Percentiles rank a stretch among this genome's conserved stretches.
Evolutionary conservation across 1,284 basidiomycete genomes (phyloP).

Genomic region (Paramarasmius palmivorus): DNA sequence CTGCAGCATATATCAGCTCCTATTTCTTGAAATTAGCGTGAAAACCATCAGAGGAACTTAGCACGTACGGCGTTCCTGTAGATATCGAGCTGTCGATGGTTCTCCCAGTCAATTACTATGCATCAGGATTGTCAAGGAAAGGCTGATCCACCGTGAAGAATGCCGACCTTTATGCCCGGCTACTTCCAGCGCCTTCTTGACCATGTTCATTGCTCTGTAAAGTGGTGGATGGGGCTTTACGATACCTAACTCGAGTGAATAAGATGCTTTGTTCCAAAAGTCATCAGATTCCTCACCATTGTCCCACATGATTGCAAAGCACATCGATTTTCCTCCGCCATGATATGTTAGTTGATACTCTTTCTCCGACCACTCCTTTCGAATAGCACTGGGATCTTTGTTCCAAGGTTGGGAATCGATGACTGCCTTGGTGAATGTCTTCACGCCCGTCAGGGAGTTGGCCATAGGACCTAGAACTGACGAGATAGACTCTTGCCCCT

Average conservation of each 20-base stretch:
- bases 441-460: conserved; percentile 55
- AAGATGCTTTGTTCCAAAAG: not conserved
- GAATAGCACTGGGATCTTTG: conserved; percentile 61
- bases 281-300: conserved; percentile 26
- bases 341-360: conserved; percentile 62
- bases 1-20: conserved; percentile 45
- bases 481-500: conserved; percentile 70
- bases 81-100: conserved; percentile 49
- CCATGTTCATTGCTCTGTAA: conserved; percentile 55
- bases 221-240: conserved; percentile 44
- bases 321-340: conserved; percentile 52
- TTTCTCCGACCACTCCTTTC: conserved; percentile 66
- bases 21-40: too few relatives aligned
- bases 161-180: conserved; percentile 51
- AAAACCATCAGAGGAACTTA: too few relatives aligned
- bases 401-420: conserved; percentile 65
- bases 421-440: conserved; percentile 63
- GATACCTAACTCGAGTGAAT: conserved; percentile 21
- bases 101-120: conserved; percentile 46
- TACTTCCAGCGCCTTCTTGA: conserved; percentile 53
- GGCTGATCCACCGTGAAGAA: conserved; percentile 16
- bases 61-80: conserved; percentile 46
- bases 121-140: conserved; percentile 14
- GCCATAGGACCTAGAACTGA: conserved; percentile 78
- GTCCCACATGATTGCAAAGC: conserved; percentile 66